Conservation (phyloP, 352 stramenopile species). For the Phytopythium vexans region DNA sequence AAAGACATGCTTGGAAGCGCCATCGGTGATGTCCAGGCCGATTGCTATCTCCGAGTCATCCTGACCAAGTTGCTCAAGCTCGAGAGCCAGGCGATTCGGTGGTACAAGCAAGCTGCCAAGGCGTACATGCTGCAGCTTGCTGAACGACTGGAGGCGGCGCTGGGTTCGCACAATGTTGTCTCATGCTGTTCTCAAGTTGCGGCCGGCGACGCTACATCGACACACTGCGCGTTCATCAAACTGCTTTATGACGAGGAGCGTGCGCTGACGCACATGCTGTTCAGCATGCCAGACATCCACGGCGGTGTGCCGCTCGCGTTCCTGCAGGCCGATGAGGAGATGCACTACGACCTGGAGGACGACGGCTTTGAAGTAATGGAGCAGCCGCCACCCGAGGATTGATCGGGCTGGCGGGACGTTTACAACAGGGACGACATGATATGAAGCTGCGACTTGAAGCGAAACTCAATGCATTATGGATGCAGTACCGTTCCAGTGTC, state of each 20-base stretch:
- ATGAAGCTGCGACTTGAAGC: neutral
- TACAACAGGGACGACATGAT: neutral
- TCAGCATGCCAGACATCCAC: slow-evolving; percentile 69
- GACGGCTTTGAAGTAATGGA: slow-evolving; percentile 81
- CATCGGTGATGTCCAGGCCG: slow-evolving; percentile 40
- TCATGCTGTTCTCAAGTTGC: slow-evolving; percentile 38
- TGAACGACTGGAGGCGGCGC: slow-evolving; percentile 35
- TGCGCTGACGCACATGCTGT: slow-evolving; percentile 50
- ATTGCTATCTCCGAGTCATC: slow-evolving; percentile 43
- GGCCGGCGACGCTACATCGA: slow-evolving; percentile 4
- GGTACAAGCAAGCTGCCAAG: slow-evolving; percentile 62
- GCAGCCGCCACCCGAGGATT: slow-evolving; percentile 3
- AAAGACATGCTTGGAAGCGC: slow-evolving; percentile 44
- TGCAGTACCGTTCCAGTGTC: too few species aligned
- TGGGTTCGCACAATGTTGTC: slow-evolving; percentile 39
- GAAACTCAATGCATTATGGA: too few species aligned
- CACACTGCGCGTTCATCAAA: slow-evolving; percentile 43
- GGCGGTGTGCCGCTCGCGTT: slow-evolving; percentile 70
- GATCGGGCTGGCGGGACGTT: neutral
- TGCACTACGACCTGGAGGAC: slow-evolving; percentile 75
- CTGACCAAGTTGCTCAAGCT: slow-evolving; percentile 65
- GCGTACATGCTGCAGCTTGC: slow-evolving; percentile 74
- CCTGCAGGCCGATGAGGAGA: slow-evolving; percentile 63
- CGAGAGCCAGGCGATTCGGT: slow-evolving; percentile 62
- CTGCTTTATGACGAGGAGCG: slow-evolving; percentile 46